Percentiles rank a stretch among this genome's conserved stretches.
These are phyloP conservation scores for Solanum arcanum DNA, from an alignment of 257 asterid genomes.

Conservation along the genomic window DNA sequence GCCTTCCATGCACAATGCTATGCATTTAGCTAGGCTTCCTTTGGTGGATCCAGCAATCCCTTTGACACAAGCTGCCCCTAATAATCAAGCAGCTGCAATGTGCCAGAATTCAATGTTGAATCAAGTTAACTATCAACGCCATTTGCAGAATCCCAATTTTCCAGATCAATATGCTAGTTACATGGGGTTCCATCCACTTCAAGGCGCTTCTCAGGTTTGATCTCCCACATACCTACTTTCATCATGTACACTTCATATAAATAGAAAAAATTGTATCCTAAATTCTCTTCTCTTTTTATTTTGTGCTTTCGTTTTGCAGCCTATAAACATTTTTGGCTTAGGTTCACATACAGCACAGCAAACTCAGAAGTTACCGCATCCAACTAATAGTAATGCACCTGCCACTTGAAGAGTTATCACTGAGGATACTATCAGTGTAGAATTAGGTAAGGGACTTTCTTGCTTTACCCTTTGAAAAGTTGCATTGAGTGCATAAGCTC, in stretches of 20 bases:
- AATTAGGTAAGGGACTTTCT: background rate
- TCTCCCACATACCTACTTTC: background rate
- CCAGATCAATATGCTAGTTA: conserved; percentile 51
- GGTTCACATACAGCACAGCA: conserved; percentile 37
- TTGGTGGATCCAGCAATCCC: conserved; percentile 28
- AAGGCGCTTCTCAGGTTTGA: conserved; percentile 47
- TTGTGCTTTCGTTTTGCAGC: conserved; percentile 20
- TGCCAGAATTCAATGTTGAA: conserved; percentile 28
- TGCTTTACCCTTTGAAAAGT: background rate
- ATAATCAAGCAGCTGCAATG: conserved; percentile 12
- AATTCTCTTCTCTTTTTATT: background rate
- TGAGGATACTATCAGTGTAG: background rate
- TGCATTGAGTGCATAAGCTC: background rate
- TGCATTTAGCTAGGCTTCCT: conserved; percentile 47
- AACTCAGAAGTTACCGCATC: conserved; percentile 19
- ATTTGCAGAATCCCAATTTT: conserved; percentile 33
- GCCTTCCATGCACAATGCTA: conserved; percentile 41
- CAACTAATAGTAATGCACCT: conserved; percentile 22
- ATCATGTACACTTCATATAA: background rate
- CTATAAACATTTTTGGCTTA: conserved; percentile 37
- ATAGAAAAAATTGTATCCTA: background rate
- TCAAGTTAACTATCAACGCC: conserved; percentile 34
- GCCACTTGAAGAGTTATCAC: conserved; percentile 2
- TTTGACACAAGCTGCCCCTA: background rate
- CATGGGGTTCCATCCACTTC: conserved; percentile 45